phyloP scores from a whole-genome alignment of 371 early-diverging fungal species.

The Lichtheimia corymbifera region DNA sequence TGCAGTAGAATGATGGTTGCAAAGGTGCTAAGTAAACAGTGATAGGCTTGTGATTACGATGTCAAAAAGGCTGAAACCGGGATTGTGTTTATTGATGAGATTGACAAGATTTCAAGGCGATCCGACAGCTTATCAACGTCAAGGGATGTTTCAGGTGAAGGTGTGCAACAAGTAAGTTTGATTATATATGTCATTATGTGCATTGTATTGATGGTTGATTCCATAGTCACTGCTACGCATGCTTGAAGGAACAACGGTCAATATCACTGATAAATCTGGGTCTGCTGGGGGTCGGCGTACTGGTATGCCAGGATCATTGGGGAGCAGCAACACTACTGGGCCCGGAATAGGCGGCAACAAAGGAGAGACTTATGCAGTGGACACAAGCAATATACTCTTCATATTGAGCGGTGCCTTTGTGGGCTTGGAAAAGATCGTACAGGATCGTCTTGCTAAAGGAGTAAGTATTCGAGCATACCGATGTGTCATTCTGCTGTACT shows the following conservation, averaged over 20 bases:
- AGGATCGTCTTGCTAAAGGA: conserved; percentile 77
- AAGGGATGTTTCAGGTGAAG: conserved; percentile 93
- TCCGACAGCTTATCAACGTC: conserved; percentile 76
- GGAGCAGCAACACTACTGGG: conserved; percentile 16
- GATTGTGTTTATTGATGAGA: conserved; percentile 93
- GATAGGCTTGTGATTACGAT: conserved; percentile 81
- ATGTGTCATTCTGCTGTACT: not conserved
- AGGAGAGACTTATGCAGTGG: conserved; percentile 81
- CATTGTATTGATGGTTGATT: not conserved
- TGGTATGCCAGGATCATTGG: conserved; percentile 48
- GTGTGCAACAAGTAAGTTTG: conserved; percentile 80
- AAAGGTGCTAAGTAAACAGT: not conserved
- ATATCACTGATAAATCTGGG: conserved; percentile 82
- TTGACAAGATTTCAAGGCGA: conserved; percentile 86
- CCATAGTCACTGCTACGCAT: conserved; percentile 71
- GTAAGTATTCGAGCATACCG: conserved; percentile 28
- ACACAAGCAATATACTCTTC: conserved; percentile 91
- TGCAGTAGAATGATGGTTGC: not conserved
- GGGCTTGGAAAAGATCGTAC: conserved; percentile 82
- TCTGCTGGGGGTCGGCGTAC: conserved; percentile 39
- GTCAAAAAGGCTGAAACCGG: conserved; percentile 86
- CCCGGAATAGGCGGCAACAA: conserved; percentile 47
- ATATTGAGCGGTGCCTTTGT: conserved; percentile 91
- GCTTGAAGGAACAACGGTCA: conserved; percentile 88
- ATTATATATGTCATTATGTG: no score